phyloP scores from a whole-genome alignment of 2,329 filamentous ascomycete genomes.

The Shiraia sp. region DNA sequence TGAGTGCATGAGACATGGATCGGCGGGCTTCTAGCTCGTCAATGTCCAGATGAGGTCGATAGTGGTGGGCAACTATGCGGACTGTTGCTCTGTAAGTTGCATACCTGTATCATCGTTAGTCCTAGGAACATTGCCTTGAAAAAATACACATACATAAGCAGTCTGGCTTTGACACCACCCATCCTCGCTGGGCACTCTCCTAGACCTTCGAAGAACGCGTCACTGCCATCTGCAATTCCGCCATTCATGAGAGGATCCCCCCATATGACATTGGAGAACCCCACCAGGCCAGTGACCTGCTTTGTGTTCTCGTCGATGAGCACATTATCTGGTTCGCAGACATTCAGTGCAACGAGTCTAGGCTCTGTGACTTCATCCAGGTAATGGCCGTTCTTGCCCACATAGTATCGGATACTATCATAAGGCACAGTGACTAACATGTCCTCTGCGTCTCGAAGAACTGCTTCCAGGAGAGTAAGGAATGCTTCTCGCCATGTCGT shows the following conservation, averaged over 20 bases:
- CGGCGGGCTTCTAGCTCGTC: slow-evolving; percentile 51
- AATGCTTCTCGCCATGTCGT: slow-evolving; percentile 60
- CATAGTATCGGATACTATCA: slow-evolving; percentile 55
- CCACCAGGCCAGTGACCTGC: slow-evolving; percentile 55
- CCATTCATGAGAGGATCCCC: slow-evolving; percentile 60
- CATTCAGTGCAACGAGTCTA: slow-evolving; percentile 55
- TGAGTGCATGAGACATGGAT: slow-evolving; percentile 46
- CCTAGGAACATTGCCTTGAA: neutral
- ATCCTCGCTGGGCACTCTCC: slow-evolving; percentile 42
- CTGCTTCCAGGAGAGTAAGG: slow-evolving; percentile 54
- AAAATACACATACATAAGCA: slow-evolving; percentile 46
- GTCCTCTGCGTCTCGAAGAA: slow-evolving; percentile 62
- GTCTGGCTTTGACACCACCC: slow-evolving; percentile 39
- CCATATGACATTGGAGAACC: slow-evolving; percentile 59
- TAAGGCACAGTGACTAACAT: slow-evolving; percentile 62
- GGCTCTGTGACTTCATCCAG: slow-evolving; percentile 58
- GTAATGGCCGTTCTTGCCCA: slow-evolving; percentile 48
- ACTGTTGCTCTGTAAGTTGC: slow-evolving; percentile 49
- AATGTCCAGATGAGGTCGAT: slow-evolving; percentile 46
- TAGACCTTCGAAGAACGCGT: slow-evolving; percentile 50
- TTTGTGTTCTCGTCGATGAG: slow-evolving; percentile 55
- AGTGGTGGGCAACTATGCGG: slow-evolving; percentile 50
- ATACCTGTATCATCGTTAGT: slow-evolving; percentile 43
- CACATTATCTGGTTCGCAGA: slow-evolving; percentile 55
- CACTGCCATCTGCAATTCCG: slow-evolving; percentile 44